Evolutionary conservation across 2,329 filamentous ascomycete genomes (phyloP).

Genomic region (Dactylellina parvicollis): DNA sequence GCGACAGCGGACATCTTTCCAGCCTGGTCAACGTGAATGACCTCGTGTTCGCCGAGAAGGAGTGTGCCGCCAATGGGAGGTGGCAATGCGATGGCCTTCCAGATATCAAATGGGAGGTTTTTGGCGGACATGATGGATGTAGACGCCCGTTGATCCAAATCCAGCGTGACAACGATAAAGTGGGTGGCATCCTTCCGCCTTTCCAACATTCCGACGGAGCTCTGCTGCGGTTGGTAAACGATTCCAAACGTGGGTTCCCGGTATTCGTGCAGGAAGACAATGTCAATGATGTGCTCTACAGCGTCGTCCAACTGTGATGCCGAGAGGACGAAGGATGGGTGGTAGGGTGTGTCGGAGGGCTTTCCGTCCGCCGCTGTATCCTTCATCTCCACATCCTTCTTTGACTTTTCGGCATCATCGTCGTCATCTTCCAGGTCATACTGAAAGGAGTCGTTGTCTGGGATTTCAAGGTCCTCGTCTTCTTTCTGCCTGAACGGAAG

Average conservation of each 20-base stretch:
- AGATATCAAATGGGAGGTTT: constrained; percentile 86
- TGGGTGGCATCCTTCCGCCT: constrained; percentile 80
- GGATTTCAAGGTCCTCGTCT: constrained; percentile 58
- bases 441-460: constrained; percentile 81
- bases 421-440: constrained; percentile 55
- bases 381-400: constrained; percentile 54
- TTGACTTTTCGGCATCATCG: constrained; percentile 55
- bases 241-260: constrained; percentile 97
- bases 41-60: constrained; percentile 84
- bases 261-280: constrained; percentile 95
- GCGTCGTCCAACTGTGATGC: constrained; percentile 87
- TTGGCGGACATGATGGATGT: constrained; percentile 89
- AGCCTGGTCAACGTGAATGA: constrained; percentile 95
- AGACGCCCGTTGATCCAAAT: constrained; percentile 90
- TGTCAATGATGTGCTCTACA: constrained; percentile 86
- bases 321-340: constrained; percentile 90
- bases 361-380: constrained; percentile 52
- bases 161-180: constrained; percentile 94
- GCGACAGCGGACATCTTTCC: constrained; percentile 92
- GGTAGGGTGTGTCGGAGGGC: constrained; percentile 74
- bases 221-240: constrained; percentile 77
- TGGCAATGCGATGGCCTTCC: constrained; percentile 81
- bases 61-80: constrained; percentile 88
- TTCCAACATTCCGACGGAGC: constrained; percentile 75
- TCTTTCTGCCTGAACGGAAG: constrained; percentile 81